These are phyloP conservation scores for Bacidia gigantensis DNA, from an alignment of 495 filamentous ascomycete genomes.

Conservation along the genomic window DNA sequence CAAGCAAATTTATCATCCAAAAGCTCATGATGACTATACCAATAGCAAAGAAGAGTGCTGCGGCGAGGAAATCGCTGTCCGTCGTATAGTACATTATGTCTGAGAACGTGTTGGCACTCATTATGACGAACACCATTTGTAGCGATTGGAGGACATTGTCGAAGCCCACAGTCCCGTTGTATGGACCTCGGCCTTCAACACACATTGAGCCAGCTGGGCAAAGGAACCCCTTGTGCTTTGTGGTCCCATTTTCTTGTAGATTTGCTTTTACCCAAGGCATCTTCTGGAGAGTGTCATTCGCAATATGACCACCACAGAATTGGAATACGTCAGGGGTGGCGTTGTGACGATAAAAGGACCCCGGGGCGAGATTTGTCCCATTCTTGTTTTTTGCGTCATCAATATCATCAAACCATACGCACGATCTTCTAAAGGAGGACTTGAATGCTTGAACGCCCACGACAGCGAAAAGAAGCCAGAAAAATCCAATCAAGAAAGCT, in stretches of 20 bases:
- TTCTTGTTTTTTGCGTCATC: constrained; percentile 12
- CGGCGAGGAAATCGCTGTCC: constrained; percentile 77
- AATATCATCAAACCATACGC: constrained; percentile 59
- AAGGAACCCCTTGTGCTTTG: constrained; percentile 69
- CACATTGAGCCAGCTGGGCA: constrained; percentile 76
- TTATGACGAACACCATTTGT: constrained; percentile 94
- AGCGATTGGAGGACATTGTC: constrained; percentile 86
- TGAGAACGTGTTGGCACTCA: constrained; percentile 94
- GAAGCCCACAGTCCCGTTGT: constrained; percentile 78
- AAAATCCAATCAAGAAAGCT: constrained; percentile 91
- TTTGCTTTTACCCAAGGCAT: constrained; percentile 52
- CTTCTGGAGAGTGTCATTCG: constrained; percentile 38
- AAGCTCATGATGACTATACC: constrained; percentile 88
- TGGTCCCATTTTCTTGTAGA: constrained; percentile 27
- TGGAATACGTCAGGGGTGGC: constrained; percentile 43
- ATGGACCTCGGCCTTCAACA: constrained; percentile 66
- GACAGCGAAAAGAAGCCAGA: constrained; percentile 97
- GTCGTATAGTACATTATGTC: constrained; percentile 88
- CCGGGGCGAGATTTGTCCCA: constrained; percentile 2
- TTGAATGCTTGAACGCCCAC: constrained; percentile 97
- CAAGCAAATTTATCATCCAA: constrained; percentile 92
- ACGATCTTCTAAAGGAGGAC: constrained; percentile 74
- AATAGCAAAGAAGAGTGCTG: constrained; percentile 71
- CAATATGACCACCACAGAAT: constrained; percentile 76
- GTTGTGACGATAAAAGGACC: constrained; percentile 29